These are phyloP conservation scores for Ophiosphaerella herpotricha DNA, from an alignment of 2,329 filamentous ascomycete genomes.

Conservation along the genomic window DNA sequence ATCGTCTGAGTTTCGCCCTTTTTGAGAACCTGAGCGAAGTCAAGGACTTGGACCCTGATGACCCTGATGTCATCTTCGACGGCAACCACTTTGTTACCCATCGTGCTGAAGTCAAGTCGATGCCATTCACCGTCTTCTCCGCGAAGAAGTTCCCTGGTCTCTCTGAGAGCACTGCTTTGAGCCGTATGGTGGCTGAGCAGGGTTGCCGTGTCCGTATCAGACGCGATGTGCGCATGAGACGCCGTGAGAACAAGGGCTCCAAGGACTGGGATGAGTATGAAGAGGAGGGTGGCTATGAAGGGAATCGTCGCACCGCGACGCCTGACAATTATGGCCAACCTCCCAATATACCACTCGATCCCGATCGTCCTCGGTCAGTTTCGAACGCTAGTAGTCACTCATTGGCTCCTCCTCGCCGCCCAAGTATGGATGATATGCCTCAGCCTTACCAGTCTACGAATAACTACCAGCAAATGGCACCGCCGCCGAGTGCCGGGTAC, in stretches of 20 bases:
- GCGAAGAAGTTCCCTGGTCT: conserved; percentile 98
- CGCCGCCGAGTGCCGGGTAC: conserved; percentile 48
- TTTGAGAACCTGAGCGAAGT: conserved; percentile 91
- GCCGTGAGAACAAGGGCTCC: conserved; percentile 72
- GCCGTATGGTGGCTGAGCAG: conserved; percentile 91
- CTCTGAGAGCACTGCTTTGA: conserved; percentile 84
- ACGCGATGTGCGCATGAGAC: conserved; percentile 89
- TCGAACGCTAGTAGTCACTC: conserved; percentile 60
- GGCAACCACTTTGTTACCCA: conserved; percentile 70
- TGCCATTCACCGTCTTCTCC: conserved; percentile 86
- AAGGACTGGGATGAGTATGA: conserved; percentile 71
- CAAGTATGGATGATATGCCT: conserved; percentile 52
- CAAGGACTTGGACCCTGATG: conserved; percentile 71
- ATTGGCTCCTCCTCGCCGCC: conserved; percentile 46
- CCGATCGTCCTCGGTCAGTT: conserved; percentile 62
- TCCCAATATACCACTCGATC: conserved; percentile 41
- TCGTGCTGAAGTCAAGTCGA: conserved; percentile 86
- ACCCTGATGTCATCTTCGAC: conserved; percentile 48
- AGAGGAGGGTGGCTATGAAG: conserved; percentile 56
- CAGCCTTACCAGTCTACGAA: conserved; percentile 45
- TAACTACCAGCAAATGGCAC: conserved; percentile 46
- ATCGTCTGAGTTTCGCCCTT: conserved; percentile 87
- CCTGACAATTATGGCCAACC: conserved; percentile 55
- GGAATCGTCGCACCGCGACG: conserved; percentile 55
- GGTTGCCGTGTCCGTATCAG: conserved; percentile 95